These are phyloP conservation scores for Apophysomyces variabilis DNA, from an alignment of 371 early-diverging fungal species.

Conservation along the genomic window DNA sequence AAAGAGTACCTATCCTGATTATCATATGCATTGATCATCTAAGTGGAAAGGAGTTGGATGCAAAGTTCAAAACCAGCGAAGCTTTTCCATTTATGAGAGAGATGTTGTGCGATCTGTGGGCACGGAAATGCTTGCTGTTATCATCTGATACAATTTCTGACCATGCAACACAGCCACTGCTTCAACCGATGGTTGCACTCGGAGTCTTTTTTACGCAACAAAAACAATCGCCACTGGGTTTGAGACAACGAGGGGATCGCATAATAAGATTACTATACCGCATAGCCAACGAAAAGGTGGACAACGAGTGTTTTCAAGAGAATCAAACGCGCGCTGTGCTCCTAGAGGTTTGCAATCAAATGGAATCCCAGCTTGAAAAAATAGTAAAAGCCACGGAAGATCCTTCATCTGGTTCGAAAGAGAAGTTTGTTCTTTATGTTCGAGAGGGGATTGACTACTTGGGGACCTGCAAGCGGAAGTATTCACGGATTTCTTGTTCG, in stretches of 20 bases:
- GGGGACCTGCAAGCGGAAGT: background rate
- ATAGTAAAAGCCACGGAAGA: slow-evolving; percentile 11
- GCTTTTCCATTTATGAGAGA: slow-evolving; percentile 8
- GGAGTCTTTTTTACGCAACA: too few relatives aligned
- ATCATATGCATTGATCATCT: too few relatives aligned
- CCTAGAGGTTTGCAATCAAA: background rate
- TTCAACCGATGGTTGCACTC: background rate
- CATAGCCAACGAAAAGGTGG: background rate
- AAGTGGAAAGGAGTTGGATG: too few relatives aligned
- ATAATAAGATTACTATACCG: background rate
- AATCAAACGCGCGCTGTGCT: background rate
- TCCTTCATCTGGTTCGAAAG: slow-evolving; percentile 9
- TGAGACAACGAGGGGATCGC: background rate
- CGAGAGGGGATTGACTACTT: background rate
- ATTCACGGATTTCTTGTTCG: background rate
- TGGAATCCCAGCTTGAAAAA: slow-evolving; percentile 11
- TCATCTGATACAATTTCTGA: slow-evolving; percentile 4
- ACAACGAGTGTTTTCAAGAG: background rate
- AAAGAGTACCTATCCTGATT: too few relatives aligned
- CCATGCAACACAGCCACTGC: background rate
- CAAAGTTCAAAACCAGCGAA: background rate
- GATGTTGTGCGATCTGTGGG: slow-evolving; percentile 3
- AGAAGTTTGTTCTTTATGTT: slow-evolving; percentile 2
- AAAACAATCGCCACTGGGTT: background rate
- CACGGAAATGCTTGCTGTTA: slow-evolving; percentile 12